A percentile compares a stretch with the other conserved stretches of the same genome.
Evolutionary conservation across 331 rosid species (phyloP).

Genomic region (Arachis monticola): DNA sequence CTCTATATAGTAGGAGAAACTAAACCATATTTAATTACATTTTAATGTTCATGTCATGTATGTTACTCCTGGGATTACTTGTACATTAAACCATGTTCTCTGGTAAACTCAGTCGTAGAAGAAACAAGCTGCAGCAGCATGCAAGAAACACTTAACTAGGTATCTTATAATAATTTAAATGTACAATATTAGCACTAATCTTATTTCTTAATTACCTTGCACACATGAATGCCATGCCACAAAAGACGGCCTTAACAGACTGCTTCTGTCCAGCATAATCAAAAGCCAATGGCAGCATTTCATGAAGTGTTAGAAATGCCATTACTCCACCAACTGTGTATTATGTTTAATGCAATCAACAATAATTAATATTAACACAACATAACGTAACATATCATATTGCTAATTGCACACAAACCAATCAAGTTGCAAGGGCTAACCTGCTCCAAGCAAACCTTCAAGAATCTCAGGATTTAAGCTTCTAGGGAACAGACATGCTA

Average conservation of each 20-base stretch:
- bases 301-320: constrained; percentile 93
- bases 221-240: constrained; percentile 98
- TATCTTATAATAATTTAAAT: too few species aligned
- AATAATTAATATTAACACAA: too few species aligned
- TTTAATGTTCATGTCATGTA: neutral
- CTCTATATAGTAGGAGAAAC: neutral
- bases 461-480: constrained; percentile 90
- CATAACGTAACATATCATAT: too few species aligned
- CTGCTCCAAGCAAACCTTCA: constrained; percentile 90
- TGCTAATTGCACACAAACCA: too few species aligned
- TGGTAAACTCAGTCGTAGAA: constrained; percentile 87
- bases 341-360: neutral
- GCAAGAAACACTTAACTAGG: neutral
- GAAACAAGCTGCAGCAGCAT: constrained; percentile 71
- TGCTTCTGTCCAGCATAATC: constrained; percentile 90
- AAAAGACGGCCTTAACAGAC: constrained; percentile 84
- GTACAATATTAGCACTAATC: neutral
- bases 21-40: neutral
- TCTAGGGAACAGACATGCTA: constrained; percentile 90
- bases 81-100: constrained; percentile 62
- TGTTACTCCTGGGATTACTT: too few species aligned
- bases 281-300: constrained; percentile 91
- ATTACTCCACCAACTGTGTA: constrained; percentile 87
- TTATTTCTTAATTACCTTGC: constrained; percentile 61
- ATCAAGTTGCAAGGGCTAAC: constrained; percentile 38